Percentiles rank a stretch among this genome's conserved stretches.
Evolutionary conservation across 1,284 basidiomycete species (phyloP).

Genomic region (Flammula alnicola): DNA sequence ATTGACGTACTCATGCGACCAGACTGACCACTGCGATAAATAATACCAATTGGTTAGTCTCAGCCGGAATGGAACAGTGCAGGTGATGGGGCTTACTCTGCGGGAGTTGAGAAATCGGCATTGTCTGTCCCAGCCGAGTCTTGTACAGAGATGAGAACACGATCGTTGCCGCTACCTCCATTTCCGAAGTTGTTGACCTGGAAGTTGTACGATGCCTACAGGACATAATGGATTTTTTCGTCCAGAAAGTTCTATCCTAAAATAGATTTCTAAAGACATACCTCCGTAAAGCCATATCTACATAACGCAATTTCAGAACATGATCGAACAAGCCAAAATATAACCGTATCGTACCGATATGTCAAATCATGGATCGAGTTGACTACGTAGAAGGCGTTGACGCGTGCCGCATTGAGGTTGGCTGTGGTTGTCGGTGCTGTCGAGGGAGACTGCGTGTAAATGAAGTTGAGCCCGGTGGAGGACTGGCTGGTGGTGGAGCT

Average conservation of each 20-base stretch:
- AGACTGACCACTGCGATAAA: constrained; percentile 17
- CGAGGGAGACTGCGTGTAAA: constrained; percentile 37
- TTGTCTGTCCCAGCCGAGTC: constrained; percentile 25
- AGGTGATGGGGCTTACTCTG: constrained; percentile 22
- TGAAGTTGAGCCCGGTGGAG: constrained; percentile 40
- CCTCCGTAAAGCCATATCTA: constrained; percentile 34
- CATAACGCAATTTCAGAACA: no score
- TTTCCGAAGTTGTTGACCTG: constrained; percentile 26
- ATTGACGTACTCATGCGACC: constrained; percentile 5
- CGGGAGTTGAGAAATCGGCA: constrained; percentile 28
- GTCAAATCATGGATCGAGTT: constrained; percentile 53
- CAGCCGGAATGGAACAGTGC: no score
- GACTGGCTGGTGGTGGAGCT: constrained; percentile 36
- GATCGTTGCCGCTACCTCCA: constrained; percentile 24
- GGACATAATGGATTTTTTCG: no score
- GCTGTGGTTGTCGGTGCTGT: constrained; percentile 29
- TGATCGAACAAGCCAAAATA: no score
- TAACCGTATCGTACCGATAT: constrained; percentile 43
- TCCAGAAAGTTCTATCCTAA: no score
- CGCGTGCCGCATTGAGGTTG: constrained; percentile 49
- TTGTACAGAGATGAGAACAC: constrained; percentile 27
- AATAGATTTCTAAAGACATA: no score
- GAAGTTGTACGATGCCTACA: constrained; percentile 30
- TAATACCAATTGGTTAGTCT: no score
- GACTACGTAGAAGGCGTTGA: constrained; percentile 54